Base-by-base conservation (phyloP, 1,139 yeast species). In the Hyphopichia pseudoburtonii region DNA sequence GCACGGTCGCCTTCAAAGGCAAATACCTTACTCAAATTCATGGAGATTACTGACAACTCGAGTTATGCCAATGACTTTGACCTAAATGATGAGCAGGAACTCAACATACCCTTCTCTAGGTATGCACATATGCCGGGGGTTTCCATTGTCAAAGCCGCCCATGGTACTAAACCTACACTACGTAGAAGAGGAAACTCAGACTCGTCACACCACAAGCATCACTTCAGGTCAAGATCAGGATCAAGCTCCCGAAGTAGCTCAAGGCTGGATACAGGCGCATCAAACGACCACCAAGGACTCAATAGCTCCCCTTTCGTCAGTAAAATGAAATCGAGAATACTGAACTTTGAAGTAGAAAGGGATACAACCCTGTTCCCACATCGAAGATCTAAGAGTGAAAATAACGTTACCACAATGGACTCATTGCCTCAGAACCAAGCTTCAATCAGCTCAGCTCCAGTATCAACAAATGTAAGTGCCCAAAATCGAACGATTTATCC, bases 61-160 rank as follows among this genome's bases (percentile, higher is more conserved):
- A 44, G 45, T 14, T 44, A 47, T 31, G 32, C 46, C 10, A 47
- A 51, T 14, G 65, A 56, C 35, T 52, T 61, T 30, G 50, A 45
- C 7, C 28, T 48, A 4, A 59, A 49, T 6, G 43, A 56, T 10
- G 60, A 53, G 6, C 54, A 51, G 16, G 64, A 52, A 11, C 38
- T 53, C 17, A 52, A 66, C 33, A 48, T 69, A 18, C 64, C 73
- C 6, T 68, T 61, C 43, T 67, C 72, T 35, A 62, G 54, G 44
- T 68, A 67, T 43, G 62, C 73, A 22, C 64, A 57, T 22, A 40
- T 56, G 2, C 57, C 69, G n/a, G 62, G 57, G 3, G 47, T 52
- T 2, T 50, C 63, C 17, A 47, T 34, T 22, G 11, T 21, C 12
- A 26, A 19, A 14, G n/a, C 28, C 14, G 28, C 12, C 5, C 14